Evolutionary conservation across 75 land plant species (phyloP).

Genomic region (Picea sitchensis): DNA sequence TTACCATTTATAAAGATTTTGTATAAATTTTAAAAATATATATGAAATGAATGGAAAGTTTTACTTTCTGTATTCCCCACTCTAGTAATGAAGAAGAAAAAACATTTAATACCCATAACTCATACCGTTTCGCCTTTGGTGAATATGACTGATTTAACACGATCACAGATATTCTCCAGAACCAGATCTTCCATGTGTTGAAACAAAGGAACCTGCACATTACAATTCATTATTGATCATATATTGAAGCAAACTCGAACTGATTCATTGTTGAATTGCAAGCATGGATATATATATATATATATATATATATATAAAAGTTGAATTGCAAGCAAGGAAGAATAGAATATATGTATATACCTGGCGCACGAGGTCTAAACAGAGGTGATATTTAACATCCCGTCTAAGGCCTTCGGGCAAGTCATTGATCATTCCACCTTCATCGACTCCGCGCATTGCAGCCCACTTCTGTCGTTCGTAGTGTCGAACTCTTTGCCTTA

Average conservation of each 20-base stretch:
- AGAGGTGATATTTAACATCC: conserved; percentile 91
- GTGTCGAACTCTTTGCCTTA: conserved; percentile 81
- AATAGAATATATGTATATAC: conserved; percentile 17
- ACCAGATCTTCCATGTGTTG: conserved; percentile 88
- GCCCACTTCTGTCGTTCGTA: conserved; percentile 95
- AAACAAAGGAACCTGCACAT: conserved; percentile 76
- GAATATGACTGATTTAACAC: conserved; percentile 81
- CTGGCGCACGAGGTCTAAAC: conserved; percentile 90
- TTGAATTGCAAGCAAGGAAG: no score
- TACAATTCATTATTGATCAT: background rate
- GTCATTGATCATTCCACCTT: conserved; percentile 58
- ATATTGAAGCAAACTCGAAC: no score
- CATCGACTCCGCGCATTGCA: conserved; percentile 88
- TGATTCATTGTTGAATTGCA: no score
- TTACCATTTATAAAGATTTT: background rate
- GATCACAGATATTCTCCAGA: conserved; percentile 89
- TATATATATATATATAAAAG: no score
- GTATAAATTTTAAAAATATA: no score
- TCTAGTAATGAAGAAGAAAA: no score
- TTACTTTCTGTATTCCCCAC: no score
- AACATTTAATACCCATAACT: no score
- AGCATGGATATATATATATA: no score
- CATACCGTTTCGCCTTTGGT: conserved; percentile 77
- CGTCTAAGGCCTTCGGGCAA: conserved; percentile 87
- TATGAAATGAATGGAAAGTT: no score